These are phyloP conservation scores for Suillus paluster DNA, from an alignment of 768 basidiomycete species.

Conservation along the genomic window DNA sequence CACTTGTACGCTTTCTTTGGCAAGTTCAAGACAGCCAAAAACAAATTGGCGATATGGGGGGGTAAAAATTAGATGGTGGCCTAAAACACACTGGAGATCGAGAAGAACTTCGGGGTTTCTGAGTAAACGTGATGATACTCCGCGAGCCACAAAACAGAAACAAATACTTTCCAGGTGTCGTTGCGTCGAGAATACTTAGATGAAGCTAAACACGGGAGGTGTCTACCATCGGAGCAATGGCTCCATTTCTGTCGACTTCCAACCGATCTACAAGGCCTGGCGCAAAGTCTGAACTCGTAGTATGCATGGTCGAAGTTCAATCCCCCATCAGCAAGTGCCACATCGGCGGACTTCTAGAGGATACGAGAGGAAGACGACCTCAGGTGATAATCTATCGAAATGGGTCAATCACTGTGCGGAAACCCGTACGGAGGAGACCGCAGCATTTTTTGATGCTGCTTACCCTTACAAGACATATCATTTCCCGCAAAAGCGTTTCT, in stretches of 20 bases:
- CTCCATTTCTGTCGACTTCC: not conserved
- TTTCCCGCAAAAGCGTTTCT: not conserved
- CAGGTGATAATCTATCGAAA: not conserved
- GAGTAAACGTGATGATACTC: conserved; percentile 2
- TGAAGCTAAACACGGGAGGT: not conserved
- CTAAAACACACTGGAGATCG: not conserved
- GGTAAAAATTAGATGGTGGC: conserved; percentile 2
- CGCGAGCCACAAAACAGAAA: conserved; percentile 11
- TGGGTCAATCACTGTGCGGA: not conserved
- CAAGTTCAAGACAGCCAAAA: conserved; percentile 2
- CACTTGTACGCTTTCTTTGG: not conserved
- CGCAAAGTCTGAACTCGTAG: not conserved
- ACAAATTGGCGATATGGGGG: conserved; percentile 8
- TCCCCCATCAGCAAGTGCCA: conserved; percentile 4
- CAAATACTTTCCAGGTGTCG: conserved; percentile 2
- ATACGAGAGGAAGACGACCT: conserved; percentile 1
- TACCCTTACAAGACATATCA: not conserved
- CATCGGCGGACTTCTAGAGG: not conserved
- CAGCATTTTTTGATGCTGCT: not conserved
- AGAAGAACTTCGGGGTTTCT: conserved; percentile 6
- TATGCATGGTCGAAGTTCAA: not conserved
- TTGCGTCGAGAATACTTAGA: not conserved
- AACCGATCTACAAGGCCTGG: not conserved
- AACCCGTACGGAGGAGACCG: not conserved
- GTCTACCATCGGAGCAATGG: not conserved